Conservation (phyloP, 352 stramenopile species). For the Pythium aquatile region DNA sequence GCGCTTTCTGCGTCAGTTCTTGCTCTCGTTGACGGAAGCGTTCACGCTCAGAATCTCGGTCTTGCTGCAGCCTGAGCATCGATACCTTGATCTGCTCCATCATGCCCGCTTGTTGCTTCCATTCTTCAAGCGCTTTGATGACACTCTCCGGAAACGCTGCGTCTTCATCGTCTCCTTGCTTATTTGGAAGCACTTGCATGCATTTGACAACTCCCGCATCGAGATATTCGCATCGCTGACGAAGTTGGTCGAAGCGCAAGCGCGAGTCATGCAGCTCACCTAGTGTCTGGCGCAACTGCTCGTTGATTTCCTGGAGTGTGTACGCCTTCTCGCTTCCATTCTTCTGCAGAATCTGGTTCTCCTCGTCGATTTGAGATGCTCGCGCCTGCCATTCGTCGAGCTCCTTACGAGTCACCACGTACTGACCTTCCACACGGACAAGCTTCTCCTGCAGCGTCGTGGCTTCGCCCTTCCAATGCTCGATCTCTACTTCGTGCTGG, state of each 20-base stretch:
- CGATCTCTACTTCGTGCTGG: conserved; percentile 24
- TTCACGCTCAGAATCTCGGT: conserved; percentile 43
- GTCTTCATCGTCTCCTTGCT: neutral
- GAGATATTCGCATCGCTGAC: conserved; percentile 30
- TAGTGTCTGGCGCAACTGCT: conserved; percentile 45
- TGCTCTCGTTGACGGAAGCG: conserved; percentile 40
- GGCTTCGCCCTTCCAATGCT: conserved; percentile 28
- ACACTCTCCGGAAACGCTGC: conserved; percentile 26
- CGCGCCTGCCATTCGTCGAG: conserved; percentile 34
- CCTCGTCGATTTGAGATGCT: conserved; percentile 34
- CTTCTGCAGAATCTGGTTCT: conserved; percentile 45
- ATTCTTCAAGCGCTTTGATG: conserved; percentile 25
- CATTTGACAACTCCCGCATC: conserved; percentile 29
- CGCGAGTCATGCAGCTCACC: conserved; percentile 35
- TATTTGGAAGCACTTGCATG: conserved; percentile 33
- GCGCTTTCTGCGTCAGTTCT: conserved; percentile 36
- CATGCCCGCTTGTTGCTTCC: conserved; percentile 13
- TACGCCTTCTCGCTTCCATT: conserved; percentile 45
- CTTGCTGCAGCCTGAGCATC: conserved; percentile 45
- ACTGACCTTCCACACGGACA: conserved; percentile 18
- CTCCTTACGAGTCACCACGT: conserved; percentile 24
- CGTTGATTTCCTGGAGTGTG: conserved; percentile 57
- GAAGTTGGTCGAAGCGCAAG: conserved; percentile 35
- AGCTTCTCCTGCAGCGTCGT: conserved; percentile 26
- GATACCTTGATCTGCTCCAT: conserved; percentile 52